phyloP scores from a whole-genome alignment of 164 flowering plant species.

The Macadamia tetraphylla region DNA sequence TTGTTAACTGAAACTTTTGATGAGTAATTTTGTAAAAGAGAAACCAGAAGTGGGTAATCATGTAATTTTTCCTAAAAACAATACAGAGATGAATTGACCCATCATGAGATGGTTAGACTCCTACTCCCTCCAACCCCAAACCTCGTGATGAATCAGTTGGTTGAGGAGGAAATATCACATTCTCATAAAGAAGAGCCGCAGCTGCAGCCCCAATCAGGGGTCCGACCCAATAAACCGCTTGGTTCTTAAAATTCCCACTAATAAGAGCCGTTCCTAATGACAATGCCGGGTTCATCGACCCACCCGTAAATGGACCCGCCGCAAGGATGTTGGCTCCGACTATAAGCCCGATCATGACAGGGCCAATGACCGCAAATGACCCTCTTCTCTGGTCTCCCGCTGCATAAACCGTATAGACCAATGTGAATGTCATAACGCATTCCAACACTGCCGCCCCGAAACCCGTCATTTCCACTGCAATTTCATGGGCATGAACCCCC shows the following conservation, averaged over 20 bases:
- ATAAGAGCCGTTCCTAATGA: constrained; percentile 64
- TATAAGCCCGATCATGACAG: constrained; percentile 51
- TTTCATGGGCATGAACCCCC: constrained; percentile 49
- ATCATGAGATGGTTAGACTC: constrained; percentile 5
- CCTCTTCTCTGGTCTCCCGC: constrained; percentile 54
- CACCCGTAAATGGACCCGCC: constrained; percentile 79
- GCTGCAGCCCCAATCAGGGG: constrained; percentile 64
- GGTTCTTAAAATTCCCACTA: constrained; percentile 73
- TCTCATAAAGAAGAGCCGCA: constrained; percentile 70
- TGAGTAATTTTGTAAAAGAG: too few species aligned
- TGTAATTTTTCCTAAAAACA: too few species aligned
- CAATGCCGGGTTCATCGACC: constrained; percentile 82
- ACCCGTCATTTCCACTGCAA: constrained; percentile 70
- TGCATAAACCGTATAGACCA: constrained; percentile 67
- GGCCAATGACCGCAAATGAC: constrained; percentile 36
- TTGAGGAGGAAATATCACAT: constrained; percentile 46
- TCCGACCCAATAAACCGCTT: constrained; percentile 86
- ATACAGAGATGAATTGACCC: too few species aligned
- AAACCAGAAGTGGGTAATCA: too few species aligned
- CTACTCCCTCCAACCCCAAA: constrained; percentile 16
- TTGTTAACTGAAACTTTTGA: too few species aligned
- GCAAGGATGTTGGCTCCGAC: constrained; percentile 73
- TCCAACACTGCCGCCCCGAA: constrained; percentile 76
- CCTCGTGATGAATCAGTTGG: constrained; percentile 25
- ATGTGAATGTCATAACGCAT: constrained; percentile 53